Conservation (phyloP, 257 asterid species). For the Gardenia jasminoides region DNA sequence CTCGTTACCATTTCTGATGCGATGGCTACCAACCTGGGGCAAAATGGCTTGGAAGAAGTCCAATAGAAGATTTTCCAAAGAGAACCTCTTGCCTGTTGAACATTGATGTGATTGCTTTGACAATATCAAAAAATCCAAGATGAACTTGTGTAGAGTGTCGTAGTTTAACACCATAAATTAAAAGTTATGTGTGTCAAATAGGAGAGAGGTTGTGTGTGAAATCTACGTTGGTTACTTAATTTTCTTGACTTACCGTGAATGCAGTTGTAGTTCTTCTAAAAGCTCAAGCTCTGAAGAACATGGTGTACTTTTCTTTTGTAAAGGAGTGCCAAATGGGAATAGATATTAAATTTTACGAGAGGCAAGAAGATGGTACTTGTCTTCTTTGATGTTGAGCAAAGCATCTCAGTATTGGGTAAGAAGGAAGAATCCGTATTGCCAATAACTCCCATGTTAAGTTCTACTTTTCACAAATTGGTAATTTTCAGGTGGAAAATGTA, state of each 20-base stretch:
- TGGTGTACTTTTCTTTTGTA: no score
- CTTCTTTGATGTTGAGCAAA: no score
- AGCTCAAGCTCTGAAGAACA: no score
- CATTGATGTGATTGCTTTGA: not conserved
- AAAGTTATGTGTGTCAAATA: not conserved
- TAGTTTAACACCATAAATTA: not conserved
- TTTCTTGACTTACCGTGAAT: not conserved
- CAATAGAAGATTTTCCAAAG: not conserved
- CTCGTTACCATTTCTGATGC: not conserved
- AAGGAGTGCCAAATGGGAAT: no score
- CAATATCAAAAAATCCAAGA: not conserved
- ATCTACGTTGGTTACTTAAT: no score
- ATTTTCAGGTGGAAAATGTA: no score
- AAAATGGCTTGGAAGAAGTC: not conserved
- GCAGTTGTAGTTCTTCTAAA: not conserved
- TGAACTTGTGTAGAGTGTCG: not conserved
- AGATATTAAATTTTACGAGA: no score
- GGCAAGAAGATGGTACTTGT: no score
- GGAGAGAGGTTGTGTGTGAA: not conserved
- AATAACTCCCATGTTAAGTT: no score
- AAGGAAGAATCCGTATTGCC: no score
- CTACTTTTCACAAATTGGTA: no score
- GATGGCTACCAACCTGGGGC: not conserved
- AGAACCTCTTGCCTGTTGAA: not conserved
- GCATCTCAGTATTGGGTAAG: no score